phyloP scores from a whole-genome alignment of 192 early-diverging fungal genomes.

The Chytriomyces sp. region DNA sequence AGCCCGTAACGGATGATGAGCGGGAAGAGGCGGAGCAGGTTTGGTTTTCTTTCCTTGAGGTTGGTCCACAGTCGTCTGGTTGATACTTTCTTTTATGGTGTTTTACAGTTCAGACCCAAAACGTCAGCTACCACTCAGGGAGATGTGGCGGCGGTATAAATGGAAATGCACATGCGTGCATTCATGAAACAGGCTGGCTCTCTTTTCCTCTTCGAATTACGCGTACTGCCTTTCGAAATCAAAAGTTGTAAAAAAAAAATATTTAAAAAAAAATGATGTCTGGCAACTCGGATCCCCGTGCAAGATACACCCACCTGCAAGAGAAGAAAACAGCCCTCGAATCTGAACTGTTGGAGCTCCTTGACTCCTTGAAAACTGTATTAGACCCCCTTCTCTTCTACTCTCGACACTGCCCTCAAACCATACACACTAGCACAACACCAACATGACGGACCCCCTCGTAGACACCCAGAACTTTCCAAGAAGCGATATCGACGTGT shows the following conservation, averaged over 20 bases:
- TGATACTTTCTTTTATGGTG: background rate
- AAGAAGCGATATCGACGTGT: slow-evolving; percentile 71
- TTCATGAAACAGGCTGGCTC: background rate
- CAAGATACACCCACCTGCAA: slow-evolving; percentile 13
- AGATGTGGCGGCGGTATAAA: background rate
- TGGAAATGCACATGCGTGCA: background rate
- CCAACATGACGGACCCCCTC: slow-evolving; percentile 58
- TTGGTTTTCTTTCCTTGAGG: background rate
- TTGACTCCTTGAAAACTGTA: slow-evolving; percentile 16
- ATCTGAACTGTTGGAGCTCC: slow-evolving; percentile 3
- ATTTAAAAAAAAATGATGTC: background rate
- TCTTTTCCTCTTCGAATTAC: background rate
- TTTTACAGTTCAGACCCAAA: slow-evolving; percentile 20
- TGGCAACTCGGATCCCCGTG: background rate
- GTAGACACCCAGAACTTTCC: slow-evolving; percentile 70
- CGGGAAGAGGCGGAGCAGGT: slow-evolving; percentile 56
- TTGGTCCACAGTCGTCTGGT: background rate
- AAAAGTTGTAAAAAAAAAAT: slow-evolving; percentile 3
- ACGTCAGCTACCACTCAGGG: background rate
- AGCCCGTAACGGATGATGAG: slow-evolving; percentile 57
- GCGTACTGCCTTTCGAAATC: background rate
- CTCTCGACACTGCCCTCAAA: background rate
- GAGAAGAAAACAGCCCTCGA: slow-evolving; percentile 3
- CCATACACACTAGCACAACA: slow-evolving; percentile 43
- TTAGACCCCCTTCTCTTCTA: background rate